Evolutionary conservation across 345 rosid species (phyloP).

Genomic region (Citrus hindsii): DNA sequence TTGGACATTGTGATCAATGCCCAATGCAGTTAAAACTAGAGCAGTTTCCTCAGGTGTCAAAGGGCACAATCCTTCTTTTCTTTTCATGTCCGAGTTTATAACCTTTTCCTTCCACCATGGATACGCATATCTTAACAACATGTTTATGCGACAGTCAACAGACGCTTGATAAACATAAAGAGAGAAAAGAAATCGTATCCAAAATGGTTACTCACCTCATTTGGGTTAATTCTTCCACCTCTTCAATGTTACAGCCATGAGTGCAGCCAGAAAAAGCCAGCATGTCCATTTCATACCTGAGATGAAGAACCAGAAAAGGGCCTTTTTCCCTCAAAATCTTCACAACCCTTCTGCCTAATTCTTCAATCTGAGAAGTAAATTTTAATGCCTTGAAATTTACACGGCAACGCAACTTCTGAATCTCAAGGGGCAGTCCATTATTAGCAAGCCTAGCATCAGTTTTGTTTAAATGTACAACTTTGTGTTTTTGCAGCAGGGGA

Average conservation of each 20-base stretch:
- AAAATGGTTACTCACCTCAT: slow-evolving; percentile 67
- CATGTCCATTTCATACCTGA: slow-evolving; percentile 99
- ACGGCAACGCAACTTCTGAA: slow-evolving; percentile 88
- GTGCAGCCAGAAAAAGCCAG: slow-evolving; percentile 95
- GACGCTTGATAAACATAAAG: slow-evolving; percentile 7
- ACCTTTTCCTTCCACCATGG: slow-evolving; percentile 91
- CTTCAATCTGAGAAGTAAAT: slow-evolving; percentile 80
- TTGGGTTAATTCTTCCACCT: slow-evolving; percentile 77
- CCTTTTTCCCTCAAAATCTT: slow-evolving; percentile 74
- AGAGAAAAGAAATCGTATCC: not conserved
- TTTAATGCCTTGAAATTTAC: slow-evolving; percentile 79
- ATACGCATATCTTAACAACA: slow-evolving; percentile 60
- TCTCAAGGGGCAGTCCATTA: slow-evolving; percentile 68
- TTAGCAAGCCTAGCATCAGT: slow-evolving; percentile 95
- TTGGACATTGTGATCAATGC: slow-evolving; percentile 74
- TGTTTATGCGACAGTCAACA: slow-evolving; percentile 1
- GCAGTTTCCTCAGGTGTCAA: slow-evolving; percentile 97
- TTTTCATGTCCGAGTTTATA: slow-evolving; percentile 74
- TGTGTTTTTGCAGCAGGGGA: slow-evolving; percentile 76
- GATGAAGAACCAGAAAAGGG: slow-evolving; percentile 87
- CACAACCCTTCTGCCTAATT: slow-evolving; percentile 71
- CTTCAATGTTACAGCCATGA: slow-evolving; percentile 75
- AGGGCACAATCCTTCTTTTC: slow-evolving; percentile 92
- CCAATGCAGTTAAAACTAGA: slow-evolving; percentile 64
- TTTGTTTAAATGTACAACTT: slow-evolving; percentile 80